Base-by-base conservation (phyloP, 345 rosid species). In the Rhizophora mangle region DNA sequence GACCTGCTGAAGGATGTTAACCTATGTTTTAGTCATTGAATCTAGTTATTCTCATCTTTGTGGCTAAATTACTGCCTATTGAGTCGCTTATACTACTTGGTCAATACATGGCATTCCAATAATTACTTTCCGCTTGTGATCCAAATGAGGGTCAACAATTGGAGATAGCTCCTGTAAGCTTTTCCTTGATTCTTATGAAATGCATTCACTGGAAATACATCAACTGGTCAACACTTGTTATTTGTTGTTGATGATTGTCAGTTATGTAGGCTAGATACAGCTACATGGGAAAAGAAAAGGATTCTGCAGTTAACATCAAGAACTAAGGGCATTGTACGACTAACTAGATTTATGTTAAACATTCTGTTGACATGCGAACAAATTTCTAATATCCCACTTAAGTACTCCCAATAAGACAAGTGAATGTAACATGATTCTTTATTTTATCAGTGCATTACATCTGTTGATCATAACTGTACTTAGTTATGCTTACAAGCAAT, bases 41-140 rank as follows among this genome's bases (percentile, higher is more conserved):
- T 43, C 49, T 43, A 43, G 49, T 11, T 15, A 15, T 43, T 43
- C 16, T 43, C 16, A 15, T 43, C 49, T 43, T 13, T 43, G 49
- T 43, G 49, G 19, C 49, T 43, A 43, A 43, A 43, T 43, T 43
- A 43, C 49, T 15, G 68, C 60, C 68, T 65, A 58, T 8, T 64
- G 47, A 27, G 5, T n/a, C 32, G 24, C 65, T 57, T 22, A 15
- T 43, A 53, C 13, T 52, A 56, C 47, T 31, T 20, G 60, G 4
- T 56, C 30, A 9, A 15, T 31, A 5, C 61, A 52, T 43, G 49
- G 3, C 49, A 43, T 11, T 43, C 49, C 49, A 13, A 43, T 43
- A 43, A 43, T 13, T 43, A 43, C 49, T 11, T 43, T 43, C 4
- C 49, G 3, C 49, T 11, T 43, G 49, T 43, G 49, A 43, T 43